Conservation (phyloP, 495 filamentous ascomycete species). For the Trichoderma erinaceum region DNA sequence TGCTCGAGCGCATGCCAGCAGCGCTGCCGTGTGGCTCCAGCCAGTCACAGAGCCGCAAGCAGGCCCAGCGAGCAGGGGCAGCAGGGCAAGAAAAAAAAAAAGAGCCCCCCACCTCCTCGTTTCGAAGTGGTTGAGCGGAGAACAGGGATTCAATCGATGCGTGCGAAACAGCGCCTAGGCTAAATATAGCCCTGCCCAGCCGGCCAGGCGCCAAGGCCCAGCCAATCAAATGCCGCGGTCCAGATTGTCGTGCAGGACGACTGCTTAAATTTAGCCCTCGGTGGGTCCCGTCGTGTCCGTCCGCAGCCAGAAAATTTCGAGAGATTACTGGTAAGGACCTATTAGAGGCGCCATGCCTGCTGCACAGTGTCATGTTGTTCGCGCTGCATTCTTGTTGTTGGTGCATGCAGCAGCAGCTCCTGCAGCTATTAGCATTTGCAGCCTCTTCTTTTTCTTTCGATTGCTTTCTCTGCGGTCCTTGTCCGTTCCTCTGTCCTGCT, state of each 20-base stretch:
- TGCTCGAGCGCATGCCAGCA: not conserved
- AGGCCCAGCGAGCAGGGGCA: not conserved
- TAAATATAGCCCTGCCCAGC: slow-evolving; percentile 15
- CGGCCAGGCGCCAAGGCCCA: slow-evolving; percentile 1
- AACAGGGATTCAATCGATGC: not conserved
- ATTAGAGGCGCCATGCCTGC: too few species aligned
- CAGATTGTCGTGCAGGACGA: slow-evolving; percentile 10
- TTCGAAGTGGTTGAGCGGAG: slow-evolving; percentile 12
- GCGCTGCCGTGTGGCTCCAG: too few species aligned
- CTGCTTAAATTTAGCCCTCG: slow-evolving; percentile 7
- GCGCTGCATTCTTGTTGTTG: too few species aligned
- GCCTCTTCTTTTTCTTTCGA: too few species aligned
- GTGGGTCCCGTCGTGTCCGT: slow-evolving; percentile 6
- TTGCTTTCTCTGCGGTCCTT: too few species aligned
- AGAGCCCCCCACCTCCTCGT: slow-evolving; percentile 12
- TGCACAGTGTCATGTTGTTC: too few species aligned
- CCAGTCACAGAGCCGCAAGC: too few species aligned
- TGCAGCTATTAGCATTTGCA: too few species aligned
- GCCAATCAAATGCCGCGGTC: not conserved
- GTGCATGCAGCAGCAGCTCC: too few species aligned
- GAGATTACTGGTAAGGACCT: too few species aligned
- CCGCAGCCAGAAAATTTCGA: slow-evolving; percentile 9
- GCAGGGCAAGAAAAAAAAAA: not conserved
- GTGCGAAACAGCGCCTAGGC: slow-evolving; percentile 14
- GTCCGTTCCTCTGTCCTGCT: too few species aligned